A percentile compares a stretch with the other conserved stretches of the same genome.
Evolutionary conservation across 768 basidiomycete genomes (phyloP).

Genomic region (Butyriboletus loyo): DNA sequence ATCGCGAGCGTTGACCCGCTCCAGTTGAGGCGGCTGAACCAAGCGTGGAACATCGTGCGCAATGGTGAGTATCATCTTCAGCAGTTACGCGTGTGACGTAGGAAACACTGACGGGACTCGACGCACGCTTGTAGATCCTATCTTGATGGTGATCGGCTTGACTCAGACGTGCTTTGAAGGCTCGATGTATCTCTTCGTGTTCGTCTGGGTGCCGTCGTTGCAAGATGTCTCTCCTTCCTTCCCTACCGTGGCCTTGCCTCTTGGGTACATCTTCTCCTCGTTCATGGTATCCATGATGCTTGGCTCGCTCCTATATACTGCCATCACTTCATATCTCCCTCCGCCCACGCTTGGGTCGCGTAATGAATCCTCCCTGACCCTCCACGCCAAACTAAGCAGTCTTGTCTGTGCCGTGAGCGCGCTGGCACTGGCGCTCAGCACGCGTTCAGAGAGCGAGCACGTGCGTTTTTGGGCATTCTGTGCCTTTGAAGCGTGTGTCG

Average conservation of each 20-base stretch:
- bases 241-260: slow-evolving; percentile 46
- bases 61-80: slow-evolving; percentile 36
- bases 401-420: slow-evolving; percentile 59
- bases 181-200: slow-evolving; percentile 83
- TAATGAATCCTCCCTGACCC: slow-evolving; percentile 41
- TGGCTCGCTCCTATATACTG: slow-evolving; percentile 67
- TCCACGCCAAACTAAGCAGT: slow-evolving; percentile 68
- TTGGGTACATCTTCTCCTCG: slow-evolving; percentile 77
- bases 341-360: slow-evolving; percentile 20
- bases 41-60: slow-evolving; percentile 57
- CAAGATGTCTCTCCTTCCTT: slow-evolving; percentile 53
- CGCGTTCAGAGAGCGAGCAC: slow-evolving; percentile 42
- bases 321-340: slow-evolving; percentile 38
- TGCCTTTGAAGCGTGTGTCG: slow-evolving; percentile 71
- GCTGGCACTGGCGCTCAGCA: slow-evolving; percentile 50
- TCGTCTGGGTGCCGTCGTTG: slow-evolving; percentile 75
- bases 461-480: slow-evolving; percentile 72
- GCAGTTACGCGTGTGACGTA: neutral
- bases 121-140: slow-evolving; percentile 42
- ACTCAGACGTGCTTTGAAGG: slow-evolving; percentile 83
- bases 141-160: slow-evolving; percentile 62
- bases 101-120: neutral
- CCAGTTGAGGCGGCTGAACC: slow-evolving; percentile 49
- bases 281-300: slow-evolving; percentile 86
- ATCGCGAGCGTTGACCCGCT: slow-evolving; percentile 36